A percentile compares a stretch with the other conserved stretches of the same genome.
Evolutionary conservation across 495 filamentous ascomycete species (phyloP).

Genomic region (Elaphomyces granulatus): DNA sequence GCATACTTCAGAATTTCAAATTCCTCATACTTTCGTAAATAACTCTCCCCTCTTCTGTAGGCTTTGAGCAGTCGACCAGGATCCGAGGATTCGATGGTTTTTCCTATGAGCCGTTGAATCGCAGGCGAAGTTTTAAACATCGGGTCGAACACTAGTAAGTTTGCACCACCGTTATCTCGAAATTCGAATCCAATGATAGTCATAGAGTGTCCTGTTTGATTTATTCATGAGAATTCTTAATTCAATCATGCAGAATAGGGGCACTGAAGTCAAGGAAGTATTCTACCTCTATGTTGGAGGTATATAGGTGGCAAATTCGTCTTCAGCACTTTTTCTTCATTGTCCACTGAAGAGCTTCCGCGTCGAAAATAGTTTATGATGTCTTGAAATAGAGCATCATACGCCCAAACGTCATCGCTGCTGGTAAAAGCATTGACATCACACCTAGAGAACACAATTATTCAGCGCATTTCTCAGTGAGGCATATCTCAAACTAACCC

Average conservation of each 20-base stretch:
- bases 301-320: conserved; percentile 75
- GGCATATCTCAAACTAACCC: conserved; percentile 31
- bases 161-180: conserved; percentile 44
- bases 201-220: conserved; percentile 77
- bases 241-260: background rate
- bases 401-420: conserved; percentile 28
- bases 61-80: conserved; percentile 47
- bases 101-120: conserved; percentile 42
- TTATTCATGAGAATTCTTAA: too few species aligned
- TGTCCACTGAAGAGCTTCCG: conserved; percentile 18
- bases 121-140: conserved; percentile 57
- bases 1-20: conserved; percentile 70
- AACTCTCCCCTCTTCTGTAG: conserved; percentile 52
- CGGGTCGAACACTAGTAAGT: conserved; percentile 81
- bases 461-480: conserved; percentile 1
- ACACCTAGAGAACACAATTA: conserved; percentile 23
- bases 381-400: conserved; percentile 44
- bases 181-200: conserved; percentile 82
- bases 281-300: conserved; percentile 69
- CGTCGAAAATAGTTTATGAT: conserved; percentile 63
- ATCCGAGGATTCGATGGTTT: conserved; percentile 25
- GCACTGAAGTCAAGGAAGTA: too few species aligned
- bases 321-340: conserved; percentile 39
- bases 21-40: conserved; percentile 52
- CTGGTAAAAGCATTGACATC: conserved; percentile 35